Evolutionary conservation across 2,329 filamentous ascomycete species (phyloP).

Genomic region (Monilinia laxa): DNA sequence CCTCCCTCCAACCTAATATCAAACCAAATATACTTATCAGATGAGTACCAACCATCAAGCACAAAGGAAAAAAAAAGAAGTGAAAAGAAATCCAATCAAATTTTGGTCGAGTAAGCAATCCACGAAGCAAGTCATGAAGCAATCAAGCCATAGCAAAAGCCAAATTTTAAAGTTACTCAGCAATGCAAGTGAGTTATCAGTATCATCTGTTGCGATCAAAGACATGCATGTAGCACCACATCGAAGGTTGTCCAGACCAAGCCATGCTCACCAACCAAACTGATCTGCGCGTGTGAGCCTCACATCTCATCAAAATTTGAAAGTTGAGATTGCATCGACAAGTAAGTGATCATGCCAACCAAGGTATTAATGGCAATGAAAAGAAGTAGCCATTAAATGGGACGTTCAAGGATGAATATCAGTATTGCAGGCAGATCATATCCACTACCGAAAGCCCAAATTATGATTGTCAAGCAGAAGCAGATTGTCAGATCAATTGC

Average conservation of each 20-base stretch:
- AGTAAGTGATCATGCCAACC: constrained; percentile 1
- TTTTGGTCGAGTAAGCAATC: not conserved
- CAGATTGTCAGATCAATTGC: constrained; percentile 18
- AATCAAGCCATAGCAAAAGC: constrained; percentile 15
- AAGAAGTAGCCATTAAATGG: not conserved
- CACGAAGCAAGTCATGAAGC: not conserved
- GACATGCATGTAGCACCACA: constrained; percentile 17
- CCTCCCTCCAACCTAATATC: not conserved
- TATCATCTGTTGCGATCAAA: constrained; percentile 16
- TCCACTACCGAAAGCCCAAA: constrained; percentile 14
- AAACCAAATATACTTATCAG: constrained; percentile 11
- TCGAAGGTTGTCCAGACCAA: constrained; percentile 7
- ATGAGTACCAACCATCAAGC: constrained; percentile 1
- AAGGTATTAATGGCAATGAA: constrained; percentile 5
- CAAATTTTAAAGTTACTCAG: constrained; percentile 16
- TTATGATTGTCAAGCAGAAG: constrained; percentile 17
- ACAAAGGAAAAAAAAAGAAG: not conserved
- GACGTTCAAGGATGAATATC: constrained; percentile 20
- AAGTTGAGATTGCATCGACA: not conserved
- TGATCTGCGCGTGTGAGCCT: constrained; percentile 1
- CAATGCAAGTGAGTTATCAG: constrained; percentile 15
- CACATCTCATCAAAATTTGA: constrained; percentile 10
- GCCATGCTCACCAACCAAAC: constrained; percentile 15
- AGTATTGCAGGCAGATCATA: constrained; percentile 17
- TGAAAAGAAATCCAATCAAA: constrained; percentile 1